Conservation (phyloP, 345 rosid species). For the Anastatica hierochuntica region DNA sequence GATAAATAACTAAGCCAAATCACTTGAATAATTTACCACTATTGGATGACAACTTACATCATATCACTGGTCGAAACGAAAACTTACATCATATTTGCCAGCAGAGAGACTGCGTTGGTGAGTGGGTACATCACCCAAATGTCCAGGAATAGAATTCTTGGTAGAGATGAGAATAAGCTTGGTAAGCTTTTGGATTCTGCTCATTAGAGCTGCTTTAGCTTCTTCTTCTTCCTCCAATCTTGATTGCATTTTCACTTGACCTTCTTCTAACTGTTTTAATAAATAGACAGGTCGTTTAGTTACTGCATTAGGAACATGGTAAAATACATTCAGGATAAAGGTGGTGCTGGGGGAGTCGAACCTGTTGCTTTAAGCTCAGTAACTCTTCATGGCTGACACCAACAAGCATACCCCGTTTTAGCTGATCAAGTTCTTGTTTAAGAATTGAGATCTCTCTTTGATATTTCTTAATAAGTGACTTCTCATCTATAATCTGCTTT, state of each 20-base stretch:
- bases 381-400: constrained; percentile 96
- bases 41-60: background rate
- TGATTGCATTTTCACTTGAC: constrained; percentile 99
- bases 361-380: constrained; percentile 84
- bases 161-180: constrained; percentile 98
- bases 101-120: constrained; percentile 64
- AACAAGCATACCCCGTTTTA: constrained; percentile 69
- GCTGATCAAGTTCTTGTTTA: constrained; percentile 85
- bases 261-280: constrained; percentile 79
- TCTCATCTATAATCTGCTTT: constrained; percentile 92
- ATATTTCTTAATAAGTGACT: constrained; percentile 92
- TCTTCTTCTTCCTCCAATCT: constrained; percentile 99
- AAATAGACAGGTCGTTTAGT: constrained; percentile 9
- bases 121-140: constrained; percentile 48
- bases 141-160: constrained; percentile 69
- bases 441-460: constrained; percentile 89
- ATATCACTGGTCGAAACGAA: background rate
- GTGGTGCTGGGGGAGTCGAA: constrained; percentile 15
- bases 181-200: constrained; percentile 95
- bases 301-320: background rate
- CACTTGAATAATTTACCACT: background rate
- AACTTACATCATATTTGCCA: constrained; percentile 71
- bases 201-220: constrained; percentile 99
- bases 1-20: background rate
- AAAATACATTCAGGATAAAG: background rate